phyloP scores from a whole-genome alignment of 176 grass and related monocot species.

The Musa schizocarpa region DNA sequence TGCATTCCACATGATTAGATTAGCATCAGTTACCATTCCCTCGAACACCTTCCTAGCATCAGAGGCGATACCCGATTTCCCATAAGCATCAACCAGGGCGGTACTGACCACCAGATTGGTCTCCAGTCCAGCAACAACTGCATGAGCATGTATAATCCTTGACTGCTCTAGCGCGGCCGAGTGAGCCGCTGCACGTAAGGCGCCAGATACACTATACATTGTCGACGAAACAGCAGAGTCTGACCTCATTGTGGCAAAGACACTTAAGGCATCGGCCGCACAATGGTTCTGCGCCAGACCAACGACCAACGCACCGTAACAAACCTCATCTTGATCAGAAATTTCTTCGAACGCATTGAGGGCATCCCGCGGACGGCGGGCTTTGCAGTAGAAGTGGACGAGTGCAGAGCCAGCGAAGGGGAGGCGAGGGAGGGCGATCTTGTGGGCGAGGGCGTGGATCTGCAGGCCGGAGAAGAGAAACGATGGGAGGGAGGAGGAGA shows the following conservation, averaged over 20 bases:
- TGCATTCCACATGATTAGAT: constrained; percentile 40
- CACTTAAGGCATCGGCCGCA: constrained; percentile 5
- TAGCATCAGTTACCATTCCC: constrained; percentile 4
- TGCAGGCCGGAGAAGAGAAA: constrained; percentile 6
- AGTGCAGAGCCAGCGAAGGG: constrained; percentile 23
- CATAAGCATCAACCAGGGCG: constrained; percentile 34
- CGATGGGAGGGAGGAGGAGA: constrained; percentile 9
- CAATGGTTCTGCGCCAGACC: constrained; percentile 28
- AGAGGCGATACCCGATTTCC: constrained; percentile 31
- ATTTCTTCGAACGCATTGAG: constrained; percentile 38
- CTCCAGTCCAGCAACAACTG: constrained; percentile 23
- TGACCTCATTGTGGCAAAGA: constrained; percentile 24
- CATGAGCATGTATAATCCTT: constrained; percentile 29
- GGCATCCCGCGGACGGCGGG: neutral
- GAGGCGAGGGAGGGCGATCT: constrained; percentile 27
- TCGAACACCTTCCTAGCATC: constrained; percentile 26
- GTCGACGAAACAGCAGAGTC: constrained; percentile 21
- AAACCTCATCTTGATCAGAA: constrained; percentile 23
- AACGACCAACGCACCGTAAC: constrained; percentile 32
- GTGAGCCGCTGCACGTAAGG: constrained; percentile 19
- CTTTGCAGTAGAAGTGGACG: constrained; percentile 17
- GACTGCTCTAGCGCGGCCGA: constrained; percentile 31
- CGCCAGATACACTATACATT: constrained; percentile 23
- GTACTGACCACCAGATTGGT: constrained; percentile 27
- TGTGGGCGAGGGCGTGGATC: constrained; percentile 28